Base-by-base conservation (phyloP, 1,139 yeast species). In the Debaryomyces singareniensis region DNA sequence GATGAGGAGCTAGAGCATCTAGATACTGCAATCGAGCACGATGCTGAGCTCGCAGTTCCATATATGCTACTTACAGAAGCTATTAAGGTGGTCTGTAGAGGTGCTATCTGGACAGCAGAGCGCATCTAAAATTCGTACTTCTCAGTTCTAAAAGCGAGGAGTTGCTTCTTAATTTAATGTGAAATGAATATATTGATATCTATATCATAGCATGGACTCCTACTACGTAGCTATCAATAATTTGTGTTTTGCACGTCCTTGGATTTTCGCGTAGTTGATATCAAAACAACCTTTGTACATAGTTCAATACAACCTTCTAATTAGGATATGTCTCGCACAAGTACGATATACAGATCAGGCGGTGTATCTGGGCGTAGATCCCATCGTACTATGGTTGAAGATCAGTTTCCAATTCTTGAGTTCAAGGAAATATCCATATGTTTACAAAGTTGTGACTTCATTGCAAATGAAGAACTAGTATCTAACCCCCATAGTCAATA, bases 1-100 rank as follows among this genome's bases (percentile, higher is more conserved):
- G 98, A 91, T 51, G 96, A 91, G 35, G 99, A 91, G 53, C 65
- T 91, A 39, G 98, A 91, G 56, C 99, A 91, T 62, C 67, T 93
- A 45, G 86, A 91, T 44, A 91, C 96, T 1, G 98, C 98, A 1
- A 74, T 93, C 23, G 81, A 83, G 41, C 72, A 89, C 48, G 97
- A 91, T 49, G 91, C 98, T 1, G 83, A 87, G 43, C 75, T 78
- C 44, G 98, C 99, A 2, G 85, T 85, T 29, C 98, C 98, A 2
- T 91, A 93, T 55, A 71, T 81, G 63, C 53, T 89, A 24, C 65
- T 91, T 32, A 91, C 97, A 0, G 97, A 89, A 51, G 77, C 80
- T 6, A 87, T 93, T 43, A 91, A 87, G 53, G 55, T 71, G 33
- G 78, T 89, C 3, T 89, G 96, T 49, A 72, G 71, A 45, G 81